These are phyloP conservation scores for Metschnikowia cerradonensis DNA, from an alignment of 805 yeast genomes.

Conservation along the genomic window DNA sequence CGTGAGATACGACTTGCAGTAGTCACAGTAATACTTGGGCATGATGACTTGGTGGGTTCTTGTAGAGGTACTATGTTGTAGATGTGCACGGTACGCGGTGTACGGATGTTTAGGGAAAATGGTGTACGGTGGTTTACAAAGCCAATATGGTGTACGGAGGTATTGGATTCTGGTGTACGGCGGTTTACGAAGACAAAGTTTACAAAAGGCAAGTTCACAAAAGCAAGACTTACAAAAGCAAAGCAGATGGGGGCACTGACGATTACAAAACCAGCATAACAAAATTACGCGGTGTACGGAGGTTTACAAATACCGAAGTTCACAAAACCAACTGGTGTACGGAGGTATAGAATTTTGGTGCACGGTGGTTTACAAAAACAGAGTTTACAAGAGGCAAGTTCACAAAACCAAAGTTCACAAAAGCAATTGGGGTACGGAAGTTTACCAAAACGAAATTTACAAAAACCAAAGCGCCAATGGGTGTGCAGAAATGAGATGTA, in stretches of 20 bases:
- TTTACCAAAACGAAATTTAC: too few species aligned
- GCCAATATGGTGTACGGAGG: not conserved
- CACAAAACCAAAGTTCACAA: too few species aligned
- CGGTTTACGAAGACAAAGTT: too few species aligned
- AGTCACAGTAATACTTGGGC: constrained; percentile 80
- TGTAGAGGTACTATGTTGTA: too few species aligned
- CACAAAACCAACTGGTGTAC: not conserved
- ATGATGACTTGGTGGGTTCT: constrained; percentile 23
- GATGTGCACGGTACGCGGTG: not conserved
- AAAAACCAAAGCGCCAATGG: too few species aligned
- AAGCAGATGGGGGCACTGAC: too few species aligned
- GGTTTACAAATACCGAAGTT: not conserved
- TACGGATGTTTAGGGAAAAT: not conserved
- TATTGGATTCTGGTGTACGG: not conserved
- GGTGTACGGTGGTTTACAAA: not conserved
- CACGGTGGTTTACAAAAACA: not conserved
- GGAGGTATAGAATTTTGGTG: not conserved
- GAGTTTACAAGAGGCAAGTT: too few species aligned
- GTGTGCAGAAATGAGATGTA: too few species aligned
- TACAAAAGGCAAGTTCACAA: not conserved
- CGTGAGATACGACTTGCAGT: constrained; percentile 76
- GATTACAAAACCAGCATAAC: too few species aligned
- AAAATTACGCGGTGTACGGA: too few species aligned
- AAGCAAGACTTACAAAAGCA: too few species aligned
- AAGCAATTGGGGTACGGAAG: too few species aligned